Base-by-base conservation (phyloP, 1,284 basidiomycete genomes). In the Ceratobasidium sp. region DNA sequence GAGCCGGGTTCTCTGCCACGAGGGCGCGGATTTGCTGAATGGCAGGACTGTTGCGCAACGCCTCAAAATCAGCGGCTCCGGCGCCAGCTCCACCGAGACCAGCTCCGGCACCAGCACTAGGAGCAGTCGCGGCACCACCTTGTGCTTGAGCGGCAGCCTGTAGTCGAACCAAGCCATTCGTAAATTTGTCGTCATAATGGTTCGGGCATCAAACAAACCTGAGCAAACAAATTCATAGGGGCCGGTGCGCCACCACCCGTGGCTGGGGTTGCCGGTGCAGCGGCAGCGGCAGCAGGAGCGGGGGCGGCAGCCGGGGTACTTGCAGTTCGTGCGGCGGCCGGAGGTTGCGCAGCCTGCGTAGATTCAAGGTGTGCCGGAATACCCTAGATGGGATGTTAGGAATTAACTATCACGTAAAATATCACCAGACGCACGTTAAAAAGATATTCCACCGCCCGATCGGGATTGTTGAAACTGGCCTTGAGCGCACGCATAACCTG, bases 401-500 rank as follows among this genome's bases (percentile, higher is more conserved):
- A 35, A 78, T 67, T 70, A 68, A 69, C 59, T n/a, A 68, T 68
- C 46, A 46, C 55, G 77, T 23, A 54, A 44, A 67, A 33, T 74
- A 79, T 64, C 60, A 10, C 44, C 18, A 8, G 41, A 87, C 93
- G 82, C 81, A 97, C 97, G 80, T 85, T 98, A 90, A 99, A 94
- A 68, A 99, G 88, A 85, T 99, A 99, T 85, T 99, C 98, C 38
- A 97, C 97, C 7, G 98, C 98, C 59, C 98, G 91, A 82, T 99
- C 97, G 1, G 98, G 96, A 85, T 99, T 99, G 86, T 99, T 99
- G 87, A 91, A 99, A 83, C 95, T 97, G 30, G 97, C 97, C 78
- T 95, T 90, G 84, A 99, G 85, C 3, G 97, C 97, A 41, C 92
- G 90, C 83, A 93, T 86, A 44, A 98, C 95, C 83, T 96, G 90